Conservation (phyloP, 148 eudicot species). For the Pouteria glomerata region DNA sequence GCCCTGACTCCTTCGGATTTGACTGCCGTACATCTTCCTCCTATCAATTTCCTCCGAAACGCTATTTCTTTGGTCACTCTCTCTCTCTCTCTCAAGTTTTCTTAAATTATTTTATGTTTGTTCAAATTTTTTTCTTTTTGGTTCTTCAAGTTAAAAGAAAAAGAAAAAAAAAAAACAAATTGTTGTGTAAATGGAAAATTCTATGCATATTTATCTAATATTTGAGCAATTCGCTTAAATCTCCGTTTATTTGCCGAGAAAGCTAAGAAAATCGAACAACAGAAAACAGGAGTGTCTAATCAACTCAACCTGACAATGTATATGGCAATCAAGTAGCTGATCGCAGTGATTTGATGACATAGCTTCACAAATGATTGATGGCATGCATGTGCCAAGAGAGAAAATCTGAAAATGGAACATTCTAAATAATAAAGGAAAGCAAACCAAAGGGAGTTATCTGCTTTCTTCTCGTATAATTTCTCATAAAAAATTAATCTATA, state of each 20-base stretch:
- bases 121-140: background rate
- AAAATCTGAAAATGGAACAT: too few relatives aligned
- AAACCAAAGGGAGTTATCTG: too few relatives aligned
- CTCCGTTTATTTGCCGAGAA: background rate
- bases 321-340: background rate
- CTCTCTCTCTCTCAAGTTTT: background rate
- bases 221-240: background rate
- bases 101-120: background rate
- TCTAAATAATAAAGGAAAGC: too few relatives aligned
- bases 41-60: background rate
- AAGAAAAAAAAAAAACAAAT: too few relatives aligned
- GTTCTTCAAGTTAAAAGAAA: too few relatives aligned
- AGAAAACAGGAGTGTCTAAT: background rate
- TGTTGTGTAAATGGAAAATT: background rate
- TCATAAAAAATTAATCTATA: too few relatives aligned
- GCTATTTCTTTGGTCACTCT: background rate
- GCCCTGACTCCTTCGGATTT: slow-evolving; percentile 13
- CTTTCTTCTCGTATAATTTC: too few relatives aligned
- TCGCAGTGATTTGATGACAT: background rate
- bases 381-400: background rate
- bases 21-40: background rate
- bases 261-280: background rate
- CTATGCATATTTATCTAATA: background rate
- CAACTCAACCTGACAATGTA: background rate
- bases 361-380: background rate